Base-by-base conservation (phyloP, 129 eudicot genomes). In the Apium graveolens region DNA sequence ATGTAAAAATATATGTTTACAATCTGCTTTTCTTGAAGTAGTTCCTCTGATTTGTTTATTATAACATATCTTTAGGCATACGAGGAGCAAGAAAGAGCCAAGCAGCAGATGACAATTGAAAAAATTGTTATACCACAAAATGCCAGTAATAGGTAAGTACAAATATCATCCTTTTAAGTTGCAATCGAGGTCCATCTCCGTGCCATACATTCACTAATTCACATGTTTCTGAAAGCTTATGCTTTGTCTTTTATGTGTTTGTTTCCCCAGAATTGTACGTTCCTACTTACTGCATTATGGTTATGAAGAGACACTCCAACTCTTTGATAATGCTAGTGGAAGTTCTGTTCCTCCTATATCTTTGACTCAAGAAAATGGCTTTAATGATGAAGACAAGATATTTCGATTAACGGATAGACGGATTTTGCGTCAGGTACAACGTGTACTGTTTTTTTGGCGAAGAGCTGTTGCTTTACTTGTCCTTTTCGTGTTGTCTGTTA, bases 241-340 rank as follows among this genome's bases (percentile, higher is more conserved):
- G 34, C 37, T 43, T 44, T 74, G 57, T 44, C 60, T 43, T 26
- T 42, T 62, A 65, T 78, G 78, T 82, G 82, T 78, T 74, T 78
- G 81, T 29, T 79, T 74, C 35, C 62, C 21, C 94, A 95, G 99
- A 76, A 79, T 95, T 78, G 94, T 95, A 51, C 92, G 99, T 49
- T 82, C 97, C 48, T 95, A 95, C 84, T 84, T 95, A 43, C 94
- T 87, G 68, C 97, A 95, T 79, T 91, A 95, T 85, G 99, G 99
- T 45, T 95, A 95, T 63, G 96, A 86, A 83, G 99, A 90, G 63
- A 95, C 99, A n/a, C 91, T 95, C 44, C 68, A 83, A 37, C 84
- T 85, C 16, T 86, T 95, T 82, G 97, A 95, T 66, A 75, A 53
- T 79, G 97, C 96, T 74, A 89, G 84, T 57, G 81, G 78, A 86